These are phyloP conservation scores for Picochlorum sp. DNA, from an alignment of 139 green algal species.

Conservation along the genomic window DNA sequence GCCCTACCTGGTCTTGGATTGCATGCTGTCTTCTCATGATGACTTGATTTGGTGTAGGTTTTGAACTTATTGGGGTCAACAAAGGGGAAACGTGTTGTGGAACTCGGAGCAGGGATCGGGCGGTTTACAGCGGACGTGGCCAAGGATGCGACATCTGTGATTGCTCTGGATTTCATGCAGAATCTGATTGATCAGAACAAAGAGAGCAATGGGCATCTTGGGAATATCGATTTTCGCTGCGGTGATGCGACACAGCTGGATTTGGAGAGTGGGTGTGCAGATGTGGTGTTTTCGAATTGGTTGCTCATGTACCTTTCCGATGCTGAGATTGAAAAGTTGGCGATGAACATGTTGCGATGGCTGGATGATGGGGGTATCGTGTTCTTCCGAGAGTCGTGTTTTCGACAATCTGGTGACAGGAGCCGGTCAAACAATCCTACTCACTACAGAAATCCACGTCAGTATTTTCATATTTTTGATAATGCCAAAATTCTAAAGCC, in stretches of 20 bases:
- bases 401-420: conserved; percentile 71
- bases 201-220: conserved; percentile 28
- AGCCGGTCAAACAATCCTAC: conserved; percentile 69
- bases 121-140: conserved; percentile 77
- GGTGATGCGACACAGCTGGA: conserved; percentile 61
- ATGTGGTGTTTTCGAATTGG: conserved; percentile 90
- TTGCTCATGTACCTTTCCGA: conserved; percentile 89
- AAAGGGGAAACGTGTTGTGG: conserved; percentile 53
- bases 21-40: too few species aligned
- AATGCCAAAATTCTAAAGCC: conserved; percentile 16
- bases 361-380: conserved; percentile 52
- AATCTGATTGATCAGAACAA: conserved; percentile 65
- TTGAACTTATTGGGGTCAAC: conserved; percentile 61
- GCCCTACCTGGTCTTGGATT: too few species aligned
- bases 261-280: conserved; percentile 23
- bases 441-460: conserved; percentile 72
- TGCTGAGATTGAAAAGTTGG: conserved; percentile 59
- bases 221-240: conserved; percentile 50
- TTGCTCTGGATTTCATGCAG: conserved; percentile 82
- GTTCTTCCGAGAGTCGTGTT: conserved; percentile 88
- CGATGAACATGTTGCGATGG: conserved; percentile 52
- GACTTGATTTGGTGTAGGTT: conserved; percentile 41
- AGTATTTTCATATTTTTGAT: conserved; percentile 75
- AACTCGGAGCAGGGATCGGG: conserved; percentile 84
- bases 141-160: conserved; percentile 41